These are phyloP conservation scores for Cladophialophora yegresii DNA, from an alignment of 2,329 filamentous ascomycete genomes.

Conservation along the genomic window DNA sequence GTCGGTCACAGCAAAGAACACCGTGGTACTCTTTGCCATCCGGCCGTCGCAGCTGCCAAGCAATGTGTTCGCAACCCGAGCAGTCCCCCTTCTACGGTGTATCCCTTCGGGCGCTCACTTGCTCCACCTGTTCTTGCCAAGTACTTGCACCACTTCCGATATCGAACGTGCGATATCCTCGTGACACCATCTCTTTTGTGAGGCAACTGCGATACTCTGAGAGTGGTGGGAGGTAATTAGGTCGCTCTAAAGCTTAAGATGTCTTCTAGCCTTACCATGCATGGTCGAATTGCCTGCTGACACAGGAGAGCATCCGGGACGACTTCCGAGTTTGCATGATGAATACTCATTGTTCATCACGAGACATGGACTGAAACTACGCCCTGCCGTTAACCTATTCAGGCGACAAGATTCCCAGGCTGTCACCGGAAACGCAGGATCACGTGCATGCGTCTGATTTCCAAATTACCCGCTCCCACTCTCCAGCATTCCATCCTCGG, in stretches of 20 bases:
- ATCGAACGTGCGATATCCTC: neutral
- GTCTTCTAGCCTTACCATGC: neutral
- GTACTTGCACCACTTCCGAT: conserved; percentile 8
- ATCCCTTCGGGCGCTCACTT: conserved; percentile 9
- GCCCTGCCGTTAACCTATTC: neutral
- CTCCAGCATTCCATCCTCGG: neutral
- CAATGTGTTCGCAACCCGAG: neutral
- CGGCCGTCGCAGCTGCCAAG: conserved; percentile 12
- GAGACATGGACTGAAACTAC: neutral
- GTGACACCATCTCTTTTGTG: neutral
- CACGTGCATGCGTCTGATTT: neutral
- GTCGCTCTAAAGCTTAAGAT: neutral
- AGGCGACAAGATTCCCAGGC: conserved; percentile 1
- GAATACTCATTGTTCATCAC: neutral
- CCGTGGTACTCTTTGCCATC: neutral
- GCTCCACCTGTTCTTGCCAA: conserved; percentile 11
- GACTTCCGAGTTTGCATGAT: neutral
- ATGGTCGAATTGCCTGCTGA: neutral
- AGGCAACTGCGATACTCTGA: neutral
- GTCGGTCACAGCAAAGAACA: neutral
- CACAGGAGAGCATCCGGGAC: neutral
- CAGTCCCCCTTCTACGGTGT: neutral
- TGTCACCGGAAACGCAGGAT: neutral
- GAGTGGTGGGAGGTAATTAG: neutral
- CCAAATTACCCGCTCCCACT: neutral